Evolutionary conservation across 2,329 filamentous ascomycete species (phyloP), one percentile per base, ranked within the genome.

Genomic region (Alternaria brassicae): DNA sequence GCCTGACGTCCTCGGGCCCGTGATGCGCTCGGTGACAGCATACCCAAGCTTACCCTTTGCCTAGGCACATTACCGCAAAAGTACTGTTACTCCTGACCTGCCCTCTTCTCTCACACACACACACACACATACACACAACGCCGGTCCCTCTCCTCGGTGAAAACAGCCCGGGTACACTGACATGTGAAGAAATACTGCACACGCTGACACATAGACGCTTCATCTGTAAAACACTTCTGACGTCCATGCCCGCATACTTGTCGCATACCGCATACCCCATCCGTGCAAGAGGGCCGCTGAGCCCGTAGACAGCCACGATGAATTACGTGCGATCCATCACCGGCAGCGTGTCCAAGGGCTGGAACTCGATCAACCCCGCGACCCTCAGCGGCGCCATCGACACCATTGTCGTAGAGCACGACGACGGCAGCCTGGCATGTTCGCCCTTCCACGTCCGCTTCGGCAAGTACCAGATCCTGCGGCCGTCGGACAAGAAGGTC

Each of bases 361-460:
- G 95, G 95, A 99, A 99, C 81, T 97, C 93, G 25, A 96, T 99
- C 84, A 99, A 99, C 79, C 95, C 95, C 50, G 93, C 95, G 42
- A 99, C 95, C 12, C 87, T 99, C 57, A 97, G 92, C 81, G 95
- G 95, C 74, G 95, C 95, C 74, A 98, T 99, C 81, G 95, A 99
- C 84, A 94, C 98, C 70, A 97, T 99, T 69, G 94, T 99, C 55
- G 93, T 99, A 59, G 93, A 99, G 80, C 93, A 96, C 69, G 92
- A 94, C 76, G 95, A 99, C 84, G 95, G 87, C 61, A 85, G 85
- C 39, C 85, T 98, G 58, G 89, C 90, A 66, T 99, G 95, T 81
- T 98, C 94, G 27, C 95, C 95, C 49, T 99, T 99, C 80, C 95
- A 99, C 79, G 95, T 99, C 67, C 93, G 95, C 72, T 99, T 99